Base-by-base conservation (phyloP, 345 rosid genomes). In the Cardiospermum halicacabum region DNA sequence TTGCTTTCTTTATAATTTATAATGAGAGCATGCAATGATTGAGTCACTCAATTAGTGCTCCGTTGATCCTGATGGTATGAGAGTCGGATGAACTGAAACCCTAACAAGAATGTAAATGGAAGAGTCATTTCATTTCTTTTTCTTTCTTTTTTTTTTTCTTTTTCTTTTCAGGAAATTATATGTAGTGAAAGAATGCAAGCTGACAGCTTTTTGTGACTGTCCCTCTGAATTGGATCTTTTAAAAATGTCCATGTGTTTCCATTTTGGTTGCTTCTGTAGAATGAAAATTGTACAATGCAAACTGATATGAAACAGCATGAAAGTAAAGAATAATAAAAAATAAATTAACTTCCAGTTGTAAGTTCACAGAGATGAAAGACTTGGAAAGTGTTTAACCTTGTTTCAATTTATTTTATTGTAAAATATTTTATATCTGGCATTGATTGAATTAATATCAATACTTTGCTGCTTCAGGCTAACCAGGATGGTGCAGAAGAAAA, bases 401-500 rank as follows among this genome's bases (percentile, higher is more conserved):
- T 47, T 47, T 1, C 51, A 47, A 15, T 47, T 47, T 16, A 9
- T n/a, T 36, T 26, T 27, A 16, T 47, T 24, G 5, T 53, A 10
- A 31, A 32, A 31, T 40, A 48, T 15, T 66, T 2, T 22, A 19
- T 43, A 32, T 56, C 9, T 34, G 32, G 42, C 48, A 30, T 62
- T 15, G 47, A 64, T 37, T 51, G 27, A 58, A 62, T 28, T 27
- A 9, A 21, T 26, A 31, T 42, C 67, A 15, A 45, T 5, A 28
- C 25, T 62, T 58, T 36, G 60, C 60, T 36, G 36, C 34, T 25
- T 9, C 78, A 84, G 89, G 86, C 28, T 36, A 39, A 64, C 40
- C 62, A 62, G 19, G 79, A 75, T 65, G 70, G 78, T 66, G 65
- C 69, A 54, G 78, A 69, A 58, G 80, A 66, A 56, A 65, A 48